A percentile compares a stretch with the other conserved stretches of the same genome.
These are phyloP conservation scores for Gyrodon lividus DNA, from an alignment of 768 basidiomycete species.

Conservation along the genomic window DNA sequence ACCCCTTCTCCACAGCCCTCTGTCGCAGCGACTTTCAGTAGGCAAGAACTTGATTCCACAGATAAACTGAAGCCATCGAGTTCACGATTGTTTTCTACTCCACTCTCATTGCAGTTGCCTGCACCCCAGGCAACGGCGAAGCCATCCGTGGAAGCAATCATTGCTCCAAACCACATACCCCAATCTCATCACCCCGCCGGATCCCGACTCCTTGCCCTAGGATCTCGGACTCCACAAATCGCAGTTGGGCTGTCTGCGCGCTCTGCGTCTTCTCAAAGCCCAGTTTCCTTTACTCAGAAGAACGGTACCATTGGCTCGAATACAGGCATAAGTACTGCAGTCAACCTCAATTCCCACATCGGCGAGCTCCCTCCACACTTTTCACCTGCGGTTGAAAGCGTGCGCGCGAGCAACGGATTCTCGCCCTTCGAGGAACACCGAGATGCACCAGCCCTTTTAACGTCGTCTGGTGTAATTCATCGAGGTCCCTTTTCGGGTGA, in stretches of 20 bases:
- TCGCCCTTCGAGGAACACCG: constrained; percentile 56
- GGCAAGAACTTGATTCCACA: constrained; percentile 20
- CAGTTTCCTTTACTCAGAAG: constrained; percentile 23
- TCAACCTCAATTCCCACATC: constrained; percentile 9
- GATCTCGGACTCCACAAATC: constrained; percentile 27
- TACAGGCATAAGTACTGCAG: constrained; percentile 6
- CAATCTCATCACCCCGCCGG: constrained; percentile 41
- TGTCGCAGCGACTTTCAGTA: neutral
- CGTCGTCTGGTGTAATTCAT: constrained; percentile 19
- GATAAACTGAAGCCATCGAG: constrained; percentile 24
- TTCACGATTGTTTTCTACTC: constrained; percentile 39
- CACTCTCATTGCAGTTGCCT: constrained; percentile 23
- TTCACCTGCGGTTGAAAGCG: constrained; percentile 8
- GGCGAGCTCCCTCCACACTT: constrained; percentile 18
- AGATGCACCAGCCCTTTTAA: constrained; percentile 7
- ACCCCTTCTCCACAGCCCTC: constrained; percentile 13
- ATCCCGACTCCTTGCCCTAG: constrained; percentile 44
- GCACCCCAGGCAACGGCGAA: constrained; percentile 16
- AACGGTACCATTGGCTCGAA: constrained; percentile 16
- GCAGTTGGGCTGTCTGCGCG: constrained; percentile 14
- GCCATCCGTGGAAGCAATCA: constrained; percentile 41
- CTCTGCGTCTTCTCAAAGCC: constrained; percentile 22
- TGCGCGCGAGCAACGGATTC: constrained; percentile 37
- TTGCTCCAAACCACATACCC: constrained; percentile 29
- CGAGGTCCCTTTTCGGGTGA: constrained; percentile 23